Percentiles rank a stretch among this genome's conserved stretches.
Evolutionary conservation across 306 rosid genomes (phyloP).

Genomic region (Dicorynia guianensis): DNA sequence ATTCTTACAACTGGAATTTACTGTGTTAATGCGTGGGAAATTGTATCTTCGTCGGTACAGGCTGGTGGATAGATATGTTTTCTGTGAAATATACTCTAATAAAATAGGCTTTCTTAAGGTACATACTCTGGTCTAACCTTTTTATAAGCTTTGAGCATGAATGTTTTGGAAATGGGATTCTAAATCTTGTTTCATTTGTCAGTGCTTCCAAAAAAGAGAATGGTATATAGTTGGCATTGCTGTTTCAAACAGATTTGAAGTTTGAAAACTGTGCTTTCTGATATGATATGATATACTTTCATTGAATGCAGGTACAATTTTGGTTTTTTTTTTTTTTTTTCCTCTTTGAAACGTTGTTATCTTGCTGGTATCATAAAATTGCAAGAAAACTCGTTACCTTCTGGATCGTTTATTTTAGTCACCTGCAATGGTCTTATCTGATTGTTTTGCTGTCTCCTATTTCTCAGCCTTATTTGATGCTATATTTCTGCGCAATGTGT

Average conservation of each 20-base stretch:
- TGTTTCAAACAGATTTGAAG: slow-evolving; percentile 1
- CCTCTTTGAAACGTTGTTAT: too few relatives aligned
- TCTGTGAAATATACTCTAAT: background rate
- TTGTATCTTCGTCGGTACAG: background rate
- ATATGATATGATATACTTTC: too few relatives aligned
- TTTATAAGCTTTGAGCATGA: background rate
- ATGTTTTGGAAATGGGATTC: background rate
- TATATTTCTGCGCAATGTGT: background rate
- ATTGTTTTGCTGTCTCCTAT: background rate
- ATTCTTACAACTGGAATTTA: background rate
- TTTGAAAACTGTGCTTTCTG: background rate
- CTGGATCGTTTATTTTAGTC: background rate
- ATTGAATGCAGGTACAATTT: too few relatives aligned
- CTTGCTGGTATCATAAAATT: background rate
- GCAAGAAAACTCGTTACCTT: background rate
- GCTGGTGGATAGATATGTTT: slow-evolving; percentile 1
- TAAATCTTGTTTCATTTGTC: background rate
- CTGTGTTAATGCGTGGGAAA: background rate
- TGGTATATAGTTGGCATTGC: background rate
- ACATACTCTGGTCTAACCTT: background rate
- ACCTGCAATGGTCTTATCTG: background rate
- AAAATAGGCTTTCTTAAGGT: background rate
- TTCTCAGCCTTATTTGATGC: too few relatives aligned
- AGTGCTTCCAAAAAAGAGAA: background rate
- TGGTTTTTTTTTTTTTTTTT: too few relatives aligned